These are phyloP conservation scores for Fraxinus sp. DNA, from an alignment of 305 asterid genomes.

Conservation along the genomic window DNA sequence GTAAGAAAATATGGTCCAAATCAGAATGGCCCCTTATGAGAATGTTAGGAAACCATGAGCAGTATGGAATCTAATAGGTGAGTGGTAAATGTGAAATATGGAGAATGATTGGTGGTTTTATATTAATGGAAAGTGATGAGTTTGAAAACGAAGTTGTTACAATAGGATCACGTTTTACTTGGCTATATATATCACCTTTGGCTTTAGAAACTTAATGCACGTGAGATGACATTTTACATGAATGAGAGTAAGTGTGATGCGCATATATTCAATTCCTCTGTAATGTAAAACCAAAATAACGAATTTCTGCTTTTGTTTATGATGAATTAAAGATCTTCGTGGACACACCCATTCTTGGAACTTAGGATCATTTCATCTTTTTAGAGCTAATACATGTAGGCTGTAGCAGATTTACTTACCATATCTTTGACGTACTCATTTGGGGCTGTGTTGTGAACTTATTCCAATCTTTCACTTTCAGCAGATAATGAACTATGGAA, in stretches of 20 bases:
- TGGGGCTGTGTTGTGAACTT: not conserved
- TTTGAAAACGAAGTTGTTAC: not conserved
- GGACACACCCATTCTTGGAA: not conserved
- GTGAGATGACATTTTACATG: not conserved
- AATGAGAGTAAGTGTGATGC: not conserved
- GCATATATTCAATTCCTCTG: not conserved
- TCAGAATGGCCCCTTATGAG: not conserved
- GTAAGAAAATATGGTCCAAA: conserved; percentile 4
- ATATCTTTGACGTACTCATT: not conserved
- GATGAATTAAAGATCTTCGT: not conserved
- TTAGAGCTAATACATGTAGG: not conserved
- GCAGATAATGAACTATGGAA: not conserved
- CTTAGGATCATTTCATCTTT: not conserved
- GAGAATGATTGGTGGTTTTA: not conserved
- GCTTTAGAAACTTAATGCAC: not conserved
- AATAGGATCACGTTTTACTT: not conserved
- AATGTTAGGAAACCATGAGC: not conserved
- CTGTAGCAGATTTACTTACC: not conserved
- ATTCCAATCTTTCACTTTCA: not conserved
- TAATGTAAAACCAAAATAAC: not conserved
- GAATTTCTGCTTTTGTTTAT: not conserved
- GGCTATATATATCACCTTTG: not conserved
- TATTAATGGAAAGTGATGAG: not conserved
- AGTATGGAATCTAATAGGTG: not conserved
- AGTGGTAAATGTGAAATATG: not conserved